Evolutionary conservation across 106 monocot genomes (phyloP), one percentile per base, ranked within the genome.

Genomic region (Triglochin maritima): DNA sequence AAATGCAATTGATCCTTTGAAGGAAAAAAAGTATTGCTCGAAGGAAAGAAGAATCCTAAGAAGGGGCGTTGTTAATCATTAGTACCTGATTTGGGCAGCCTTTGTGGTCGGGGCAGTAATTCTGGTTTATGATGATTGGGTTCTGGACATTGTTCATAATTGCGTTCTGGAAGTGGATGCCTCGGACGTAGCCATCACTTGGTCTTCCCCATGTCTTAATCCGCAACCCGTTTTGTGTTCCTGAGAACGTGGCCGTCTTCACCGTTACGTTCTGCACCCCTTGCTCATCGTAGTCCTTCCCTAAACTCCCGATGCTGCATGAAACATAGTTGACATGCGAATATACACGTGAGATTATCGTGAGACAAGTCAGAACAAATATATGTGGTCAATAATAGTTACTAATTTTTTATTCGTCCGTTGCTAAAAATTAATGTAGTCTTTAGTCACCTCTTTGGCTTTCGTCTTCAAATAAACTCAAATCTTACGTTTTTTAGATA

Each of bases 191-290:
- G 43, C 89, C 85, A 4, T 49, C 66, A 11, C 67, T 71, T 16
- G 66, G 63, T 3, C 66, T 53, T 2, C 78, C 85, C 85, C 89
- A 89, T 3, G 89, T 89, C 69, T 89, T 89, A 45, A 89, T 86
- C 52, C 89, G 50, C 4, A 89, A 61, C 45, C 89, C 89, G 59
- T 89, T 89, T 29, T 81, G 56, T 2, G 89, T 79, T 1, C 81
- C 83, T 7, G 68, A 62, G 69, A 89, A 82, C 64, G 52, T 64
- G 15, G 73, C 62, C 58, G 81, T 64, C 69, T 64, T 89, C 72
- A 89, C 89, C 57, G 83, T 89, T 4, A 89, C 81, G 67, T 89
- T 89, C 65, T 71, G 49, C 29, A 89, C 89, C 1, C 78, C 89
- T 3, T 50, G 73, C 57, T 74, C 85, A 13, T 69, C 49, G 7